Evolutionary conservation across 495 filamentous ascomycete species (phyloP).

Genomic region (Penicillium dipodomyicola): DNA sequence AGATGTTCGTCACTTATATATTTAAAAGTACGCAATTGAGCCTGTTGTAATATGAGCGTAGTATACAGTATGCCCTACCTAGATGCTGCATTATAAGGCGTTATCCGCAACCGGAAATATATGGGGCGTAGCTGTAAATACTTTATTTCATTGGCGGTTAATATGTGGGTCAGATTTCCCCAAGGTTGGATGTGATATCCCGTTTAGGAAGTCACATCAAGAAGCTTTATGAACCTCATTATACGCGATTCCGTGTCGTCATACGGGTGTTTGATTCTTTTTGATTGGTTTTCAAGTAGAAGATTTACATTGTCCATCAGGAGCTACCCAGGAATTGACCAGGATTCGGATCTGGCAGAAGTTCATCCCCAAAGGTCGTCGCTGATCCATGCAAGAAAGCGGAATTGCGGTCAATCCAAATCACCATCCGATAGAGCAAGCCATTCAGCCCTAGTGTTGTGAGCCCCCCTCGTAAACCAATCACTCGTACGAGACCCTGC

Average conservation of each 20-base stretch:
- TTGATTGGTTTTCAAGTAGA: too few relatives aligned
- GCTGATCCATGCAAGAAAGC: slow-evolving; percentile 33
- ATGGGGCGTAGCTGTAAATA: neutral
- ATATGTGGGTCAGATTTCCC: neutral
- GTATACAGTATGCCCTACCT: too few relatives aligned
- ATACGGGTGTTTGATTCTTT: too few relatives aligned
- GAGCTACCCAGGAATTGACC: slow-evolving; percentile 32
- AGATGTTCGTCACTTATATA: too few relatives aligned
- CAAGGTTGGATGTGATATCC: slow-evolving; percentile 9
- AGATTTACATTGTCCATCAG: slow-evolving; percentile 3
- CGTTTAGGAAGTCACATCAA: slow-evolving; percentile 8
- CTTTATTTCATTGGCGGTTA: neutral
- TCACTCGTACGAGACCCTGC: slow-evolving; percentile 32
- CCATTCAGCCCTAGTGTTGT: slow-evolving; percentile 37
- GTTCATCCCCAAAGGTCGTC: slow-evolving; percentile 14
- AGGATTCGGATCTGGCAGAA: slow-evolving; percentile 25
- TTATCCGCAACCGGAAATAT: slow-evolving; percentile 6
- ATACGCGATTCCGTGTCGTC: too few relatives aligned
- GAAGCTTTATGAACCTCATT: too few relatives aligned
- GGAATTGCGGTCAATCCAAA: slow-evolving; percentile 48
- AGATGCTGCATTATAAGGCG: neutral
- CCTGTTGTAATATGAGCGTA: too few relatives aligned
- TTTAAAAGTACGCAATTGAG: too few relatives aligned
- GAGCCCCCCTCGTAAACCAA: slow-evolving; percentile 39
- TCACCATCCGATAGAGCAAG: slow-evolving; percentile 38